These are phyloP conservation scores for Fusarium protoensiforme DNA, from an alignment of 2,329 filamentous ascomycete species.

Conservation along the genomic window DNA sequence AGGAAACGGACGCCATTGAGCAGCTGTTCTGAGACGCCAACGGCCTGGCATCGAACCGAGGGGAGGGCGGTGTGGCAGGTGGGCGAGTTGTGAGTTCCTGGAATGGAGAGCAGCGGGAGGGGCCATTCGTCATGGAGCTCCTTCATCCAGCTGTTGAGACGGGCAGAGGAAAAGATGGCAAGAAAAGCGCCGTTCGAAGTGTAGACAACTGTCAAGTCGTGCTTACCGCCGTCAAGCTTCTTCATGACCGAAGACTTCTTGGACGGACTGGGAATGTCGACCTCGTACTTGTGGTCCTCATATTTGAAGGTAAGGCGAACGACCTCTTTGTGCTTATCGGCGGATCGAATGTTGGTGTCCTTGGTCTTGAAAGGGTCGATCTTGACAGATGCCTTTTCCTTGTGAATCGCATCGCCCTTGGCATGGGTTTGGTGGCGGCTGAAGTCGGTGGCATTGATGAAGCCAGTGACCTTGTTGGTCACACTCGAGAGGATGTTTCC, in stretches of 20 bases:
- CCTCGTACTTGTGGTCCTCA: conserved; percentile 68
- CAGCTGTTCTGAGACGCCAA: conserved; percentile 80
- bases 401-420: conserved; percentile 69
- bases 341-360: conserved; percentile 65
- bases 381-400: conserved; percentile 70
- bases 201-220: conserved; percentile 75
- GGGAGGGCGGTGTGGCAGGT: conserved; percentile 87
- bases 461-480: conserved; percentile 54
- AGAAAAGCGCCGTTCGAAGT: conserved; percentile 65
- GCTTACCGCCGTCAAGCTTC: conserved; percentile 60
- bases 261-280: conserved; percentile 75
- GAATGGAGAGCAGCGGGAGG: conserved; percentile 85
- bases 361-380: conserved; percentile 76
- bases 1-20: conserved; percentile 93
- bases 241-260: conserved; percentile 70
- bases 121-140: conserved; percentile 77
- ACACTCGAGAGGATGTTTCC: conserved; percentile 59
- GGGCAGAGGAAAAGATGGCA: conserved; percentile 76
- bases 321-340: conserved; percentile 71
- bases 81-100: conserved; percentile 95
- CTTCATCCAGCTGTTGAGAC: conserved; percentile 83
- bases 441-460: conserved; percentile 56
- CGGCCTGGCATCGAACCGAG: conserved; percentile 92
- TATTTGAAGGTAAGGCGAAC: conserved; percentile 80
- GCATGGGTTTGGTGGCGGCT: conserved; percentile 47